Evolutionary conservation across 2,329 filamentous ascomycete genomes (phyloP), one percentile per base, ranked within the genome.

Genomic region (Neonectria neomacrospora): DNA sequence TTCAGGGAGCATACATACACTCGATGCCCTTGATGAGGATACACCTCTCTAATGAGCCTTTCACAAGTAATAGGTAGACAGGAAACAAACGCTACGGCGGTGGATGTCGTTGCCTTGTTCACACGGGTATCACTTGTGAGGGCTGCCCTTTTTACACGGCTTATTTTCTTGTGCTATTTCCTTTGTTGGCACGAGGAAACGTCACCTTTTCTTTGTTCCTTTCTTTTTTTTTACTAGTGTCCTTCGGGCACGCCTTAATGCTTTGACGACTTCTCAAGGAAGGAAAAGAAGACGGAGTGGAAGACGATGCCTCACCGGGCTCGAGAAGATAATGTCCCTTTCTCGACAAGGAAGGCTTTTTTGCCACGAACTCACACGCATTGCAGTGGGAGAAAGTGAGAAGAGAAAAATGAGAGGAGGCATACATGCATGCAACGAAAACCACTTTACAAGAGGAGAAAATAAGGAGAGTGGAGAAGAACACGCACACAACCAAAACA

Each of bases 41-140:
- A 61, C 45, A 63, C 62, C 57, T 72, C 65, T 65, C 32, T 73
- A 73, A 73, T 73, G 71, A 72, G 45, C 63, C 64, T 64, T 64
- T 68, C 58, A 68, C 64, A 70, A 72, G 66, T 71, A 70, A 68
- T 68, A 72, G 69, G 69, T 72, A 73, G 71, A 73, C 67, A 67
- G 67, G 64, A 72, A 65, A 67, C 64, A 71, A 63, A 57, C 53
- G 60, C 51, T 70, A 58, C 51, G 69, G 69, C 64, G 54, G 34
- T 34, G 58, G 58, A 58, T 67, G 64, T 68, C 63, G 67, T 60
- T 73, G 65, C 71, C 71, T 72, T 67, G 69, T 72, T 65, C 67
- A 61, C 66, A 54, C 67, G 68, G 63, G 69, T 62, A 70, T 67
- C 60, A 63, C 58, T 70, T 67, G 68, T 64, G 62, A 64, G 60